Base-by-base conservation (phyloP, 2,329 filamentous ascomycete genomes). In the Albifimbria verrucaria region DNA sequence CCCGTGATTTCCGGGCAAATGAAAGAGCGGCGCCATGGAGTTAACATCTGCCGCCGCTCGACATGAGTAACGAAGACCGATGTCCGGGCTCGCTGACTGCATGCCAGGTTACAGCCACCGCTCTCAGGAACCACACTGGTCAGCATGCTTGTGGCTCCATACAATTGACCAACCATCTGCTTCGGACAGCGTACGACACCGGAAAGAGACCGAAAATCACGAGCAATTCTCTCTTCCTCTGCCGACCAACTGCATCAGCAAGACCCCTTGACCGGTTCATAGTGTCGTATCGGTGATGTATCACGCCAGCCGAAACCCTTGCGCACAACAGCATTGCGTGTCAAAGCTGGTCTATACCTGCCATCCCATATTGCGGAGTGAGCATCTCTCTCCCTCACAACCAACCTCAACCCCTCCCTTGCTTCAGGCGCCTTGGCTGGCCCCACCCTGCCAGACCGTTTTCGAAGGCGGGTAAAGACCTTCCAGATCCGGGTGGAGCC, bases 401-500 rank as follows among this genome's bases (percentile, higher is more conserved):
- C 32, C 18, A 9, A 17, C 32, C 32, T 39, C 12, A 12, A n/a
- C 32, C 12, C 32, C 32, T n/a, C 32, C 32, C 32, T 39, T 39
- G 32, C 32, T 39, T 6, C 32, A n/a, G 32, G 5, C 12, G 18
- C 32, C 32, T 12, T 39, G 32, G 12, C 4, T n/a, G 32, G 12
- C 32, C 32, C 32, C 32, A 39, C 32, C 32, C 32, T 5, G 32
- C 32, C 59, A 59, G 52, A 52, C 58, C 60, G 56, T 52, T 26
- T 46, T 50, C 45, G 62, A 62, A 55, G 58, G 45, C 60, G 60
- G 56, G 57, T 61, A 61, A 56, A 26, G 42, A 49, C 51, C 22
- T 54, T 53, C 42, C 53, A 55, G 61, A 63, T 62, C 61, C 61
- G 61, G 55, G 59, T 54, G 55, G 58, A 62, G 49, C 42, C 39